These are phyloP conservation scores for Thermothelomyces thermophilus DNA, from an alignment of 2,329 filamentous ascomycete species.

Conservation along the genomic window DNA sequence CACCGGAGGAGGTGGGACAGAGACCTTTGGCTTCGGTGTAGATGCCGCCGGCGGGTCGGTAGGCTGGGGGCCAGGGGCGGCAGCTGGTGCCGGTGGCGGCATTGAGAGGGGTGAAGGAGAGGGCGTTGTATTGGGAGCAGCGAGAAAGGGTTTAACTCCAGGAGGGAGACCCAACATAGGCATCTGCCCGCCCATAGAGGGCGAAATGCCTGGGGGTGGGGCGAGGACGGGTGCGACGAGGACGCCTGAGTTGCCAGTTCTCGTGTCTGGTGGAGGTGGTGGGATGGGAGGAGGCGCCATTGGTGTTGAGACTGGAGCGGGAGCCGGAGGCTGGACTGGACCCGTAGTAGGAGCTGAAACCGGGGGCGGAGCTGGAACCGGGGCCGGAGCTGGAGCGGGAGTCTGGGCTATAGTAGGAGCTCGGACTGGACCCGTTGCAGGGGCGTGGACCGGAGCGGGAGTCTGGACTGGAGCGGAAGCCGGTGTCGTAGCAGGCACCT, in stretches of 20 bases:
- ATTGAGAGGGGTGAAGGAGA: slow-evolving; percentile 23
- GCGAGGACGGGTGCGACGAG: slow-evolving; percentile 27
- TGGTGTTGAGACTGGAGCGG: slow-evolving; percentile 5
- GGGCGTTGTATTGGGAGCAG: slow-evolving; percentile 25
- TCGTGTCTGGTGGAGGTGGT: slow-evolving; percentile 18
- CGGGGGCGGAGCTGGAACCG: slow-evolving; percentile 14
- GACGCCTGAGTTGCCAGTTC: slow-evolving; percentile 18
- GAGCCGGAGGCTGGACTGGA: slow-evolving; percentile 18
- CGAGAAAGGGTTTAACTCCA: slow-evolving; percentile 25
- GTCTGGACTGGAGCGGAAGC: neutral
- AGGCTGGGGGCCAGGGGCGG: neutral
- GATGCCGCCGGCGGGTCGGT: neutral
- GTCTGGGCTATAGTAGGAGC: neutral
- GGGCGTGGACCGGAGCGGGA: neutral
- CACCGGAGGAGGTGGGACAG: slow-evolving; percentile 1
- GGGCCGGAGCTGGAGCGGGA: slow-evolving; percentile 19
- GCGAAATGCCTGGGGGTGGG: slow-evolving; percentile 23
- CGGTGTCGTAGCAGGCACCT: too few relatives aligned
- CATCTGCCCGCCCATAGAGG: slow-evolving; percentile 24
- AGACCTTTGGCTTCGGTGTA: neutral
- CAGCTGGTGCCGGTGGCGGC: slow-evolving; percentile 13
- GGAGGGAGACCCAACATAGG: slow-evolving; percentile 23
- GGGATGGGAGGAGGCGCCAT: slow-evolving; percentile 23
- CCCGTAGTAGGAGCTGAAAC: slow-evolving; percentile 1
- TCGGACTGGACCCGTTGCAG: slow-evolving; percentile 16